Base-by-base conservation (phyloP, 2,329 filamentous ascomycete species). In the Delphinella strobiligena region DNA sequence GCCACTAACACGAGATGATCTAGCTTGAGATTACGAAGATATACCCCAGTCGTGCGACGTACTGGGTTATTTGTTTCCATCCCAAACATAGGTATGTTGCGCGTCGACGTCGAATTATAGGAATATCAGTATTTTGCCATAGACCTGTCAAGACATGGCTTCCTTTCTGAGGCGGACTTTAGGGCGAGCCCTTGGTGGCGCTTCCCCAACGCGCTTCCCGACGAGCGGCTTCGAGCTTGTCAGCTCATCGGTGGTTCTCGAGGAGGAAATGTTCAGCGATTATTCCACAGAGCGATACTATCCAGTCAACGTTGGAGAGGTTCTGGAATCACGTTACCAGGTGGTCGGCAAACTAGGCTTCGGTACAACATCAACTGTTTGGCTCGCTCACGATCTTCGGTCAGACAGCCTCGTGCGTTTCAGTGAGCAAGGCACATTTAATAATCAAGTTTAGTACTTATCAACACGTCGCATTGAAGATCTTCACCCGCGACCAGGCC, bases 241-340 rank as follows among this genome's bases (percentile, higher is more conserved):
- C 7, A 27, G 22, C 22, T 27, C 22, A 12, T 27, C 22, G 7
- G 7, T 7, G 22, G 12, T 7, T 7, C 22, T 48, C 14, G 47
- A 49, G 37, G 46, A 48, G 32, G 46, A 48, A 27, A 38, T 22
- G 1, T 15, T 46, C 12, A 35, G 34, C 4, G 39, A 36, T 7
- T 50, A 45, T 33, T 14, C 24, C 11, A 15, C 43, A n/a, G 47
- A 54, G 8, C 31, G 22, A 19, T 60, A 58, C 40, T 61, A 54
- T 41, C 53, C 58, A 31, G 49, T 52, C 4, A 42, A 50, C 24
- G 56, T 57, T 31, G 55, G 56, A 4, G 50, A 59, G 12, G 30
- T 60, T 7, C 47, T 56, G 14, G 29, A 16, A 36, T 37, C 35
- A 16, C 45, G 42, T 14, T 51, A 49, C 31, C 49, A 49, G 19